Conservation (phyloP, 176 grass and related monocot genomes). For the Rhipidocladum racemiflorum region DNA sequence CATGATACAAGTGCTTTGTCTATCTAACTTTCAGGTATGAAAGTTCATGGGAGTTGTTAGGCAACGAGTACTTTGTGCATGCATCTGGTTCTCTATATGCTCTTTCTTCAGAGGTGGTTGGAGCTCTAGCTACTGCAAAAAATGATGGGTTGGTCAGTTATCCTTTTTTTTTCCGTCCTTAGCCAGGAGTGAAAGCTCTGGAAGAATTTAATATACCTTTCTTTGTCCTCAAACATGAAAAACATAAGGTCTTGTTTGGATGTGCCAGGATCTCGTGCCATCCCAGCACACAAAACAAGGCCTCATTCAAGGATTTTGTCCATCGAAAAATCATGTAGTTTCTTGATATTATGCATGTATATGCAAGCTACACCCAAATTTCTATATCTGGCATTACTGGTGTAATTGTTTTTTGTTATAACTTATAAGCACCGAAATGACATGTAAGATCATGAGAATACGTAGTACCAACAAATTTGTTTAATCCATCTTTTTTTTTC, state of each 20-base stretch:
- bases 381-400: background rate
- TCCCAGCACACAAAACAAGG: background rate
- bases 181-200: background rate
- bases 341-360: background rate
- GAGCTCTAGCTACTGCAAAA: constrained; percentile 58
- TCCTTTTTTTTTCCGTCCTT: background rate
- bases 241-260: background rate
- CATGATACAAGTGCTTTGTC: background rate
- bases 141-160: constrained; percentile 67
- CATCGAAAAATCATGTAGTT: background rate
- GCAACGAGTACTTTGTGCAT: constrained; percentile 82
- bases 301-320: background rate
- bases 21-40: constrained; percentile 72
- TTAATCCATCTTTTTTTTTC: background rate
- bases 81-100: constrained; percentile 82
- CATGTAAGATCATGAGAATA: background rate
- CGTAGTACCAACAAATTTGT: background rate
- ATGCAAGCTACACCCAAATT: background rate
- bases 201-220: constrained; percentile 6
- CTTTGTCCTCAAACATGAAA: background rate
- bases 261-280: background rate
- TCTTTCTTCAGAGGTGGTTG: constrained; percentile 82
- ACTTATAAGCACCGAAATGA: background rate
- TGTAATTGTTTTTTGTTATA: background rate
- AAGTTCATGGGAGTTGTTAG: constrained; percentile 81